Percentiles rank a stretch among this genome's conserved stretches.
phyloP scores from a whole-genome alignment of 2,329 filamentous ascomycete species.

The Colletotrichum orbiculare region DNA sequence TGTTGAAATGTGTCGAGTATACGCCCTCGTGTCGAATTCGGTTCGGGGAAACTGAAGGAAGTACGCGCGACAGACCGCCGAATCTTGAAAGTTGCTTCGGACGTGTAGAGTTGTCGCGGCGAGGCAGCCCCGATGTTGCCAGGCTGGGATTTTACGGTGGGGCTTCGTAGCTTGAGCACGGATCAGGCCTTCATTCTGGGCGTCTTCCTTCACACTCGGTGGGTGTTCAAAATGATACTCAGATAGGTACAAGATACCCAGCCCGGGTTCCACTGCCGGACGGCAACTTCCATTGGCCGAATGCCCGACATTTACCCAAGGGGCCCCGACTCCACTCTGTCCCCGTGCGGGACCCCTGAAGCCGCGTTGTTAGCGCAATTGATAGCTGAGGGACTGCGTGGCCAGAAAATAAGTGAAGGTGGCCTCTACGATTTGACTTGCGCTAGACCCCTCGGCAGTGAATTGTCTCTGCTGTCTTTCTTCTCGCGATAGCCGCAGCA shows the following conservation, averaged over 20 bases:
- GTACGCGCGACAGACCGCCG: too few relatives aligned
- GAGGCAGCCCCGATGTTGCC: slow-evolving; percentile 16
- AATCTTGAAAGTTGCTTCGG: too few relatives aligned
- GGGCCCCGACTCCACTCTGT: slow-evolving; percentile 1
- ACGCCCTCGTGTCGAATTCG: too few relatives aligned
- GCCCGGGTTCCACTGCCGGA: not conserved
- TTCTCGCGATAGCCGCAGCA: slow-evolving; percentile 11
- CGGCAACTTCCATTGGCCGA: slow-evolving; percentile 33
- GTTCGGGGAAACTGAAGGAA: too few relatives aligned
- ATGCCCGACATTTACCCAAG: slow-evolving; percentile 28
- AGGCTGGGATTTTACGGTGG: slow-evolving; percentile 37
- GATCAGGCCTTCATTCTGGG: slow-evolving; percentile 17
- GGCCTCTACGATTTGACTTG: slow-evolving; percentile 45
- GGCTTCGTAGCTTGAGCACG: slow-evolving; percentile 31
- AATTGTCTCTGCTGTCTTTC: not conserved
- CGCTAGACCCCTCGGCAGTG: slow-evolving; percentile 1
- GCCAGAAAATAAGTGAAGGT: slow-evolving; percentile 47
- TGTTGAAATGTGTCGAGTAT: too few relatives aligned
- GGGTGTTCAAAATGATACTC: too few relatives aligned
- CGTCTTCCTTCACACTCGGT: not conserved
- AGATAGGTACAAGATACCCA: too few relatives aligned
- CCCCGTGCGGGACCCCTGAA: slow-evolving; percentile 35
- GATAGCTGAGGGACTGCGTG: slow-evolving; percentile 32
- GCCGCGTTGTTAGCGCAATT: slow-evolving; percentile 27
- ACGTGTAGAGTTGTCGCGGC: too few relatives aligned